Evolutionary conservation across 2,329 filamentous ascomycete genomes (phyloP).

Genomic region (Botrytis fragariae): DNA sequence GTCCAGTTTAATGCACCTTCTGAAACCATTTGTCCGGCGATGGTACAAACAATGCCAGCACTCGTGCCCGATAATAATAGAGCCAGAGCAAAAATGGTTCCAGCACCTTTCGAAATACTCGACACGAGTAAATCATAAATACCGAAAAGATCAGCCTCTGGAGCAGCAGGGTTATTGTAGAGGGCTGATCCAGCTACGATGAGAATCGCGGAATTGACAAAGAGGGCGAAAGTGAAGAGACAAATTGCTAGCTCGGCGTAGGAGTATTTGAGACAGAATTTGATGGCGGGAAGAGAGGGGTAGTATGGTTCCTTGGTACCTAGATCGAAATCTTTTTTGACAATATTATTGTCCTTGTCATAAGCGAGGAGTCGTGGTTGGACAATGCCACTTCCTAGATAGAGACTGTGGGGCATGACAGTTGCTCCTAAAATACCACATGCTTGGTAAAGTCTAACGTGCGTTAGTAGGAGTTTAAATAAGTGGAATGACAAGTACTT

Average conservation of each 20-base stretch:
- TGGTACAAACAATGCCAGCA: constrained; percentile 85
- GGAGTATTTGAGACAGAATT: constrained; percentile 70
- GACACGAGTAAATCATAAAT: constrained; percentile 70
- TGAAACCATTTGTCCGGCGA: constrained; percentile 84
- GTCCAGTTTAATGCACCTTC: constrained; percentile 78
- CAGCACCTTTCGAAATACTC: constrained; percentile 71
- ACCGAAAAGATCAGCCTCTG: constrained; percentile 74
- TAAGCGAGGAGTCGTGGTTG: constrained; percentile 65
- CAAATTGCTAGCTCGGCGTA: constrained; percentile 68
- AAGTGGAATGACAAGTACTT: constrained; percentile 21
- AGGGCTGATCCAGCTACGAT: constrained; percentile 79
- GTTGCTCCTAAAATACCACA: constrained; percentile 77
- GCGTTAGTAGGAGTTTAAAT: constrained; percentile 25
- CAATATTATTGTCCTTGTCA: constrained; percentile 55
- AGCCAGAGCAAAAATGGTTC: constrained; percentile 80
- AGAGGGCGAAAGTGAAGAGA: constrained; percentile 79
- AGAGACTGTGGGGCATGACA: constrained; percentile 69
- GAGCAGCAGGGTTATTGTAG: constrained; percentile 56
- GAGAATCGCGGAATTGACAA: constrained; percentile 79
- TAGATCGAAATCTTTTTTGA: constrained; percentile 34
- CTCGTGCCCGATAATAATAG: constrained; percentile 76
- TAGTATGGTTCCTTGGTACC: constrained; percentile 57
- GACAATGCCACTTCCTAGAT: constrained; percentile 67
- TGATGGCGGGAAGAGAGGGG: constrained; percentile 71
- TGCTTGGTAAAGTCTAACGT: constrained; percentile 58